Evolutionary conservation across 2,329 filamentous ascomycete species (phyloP).

Genomic region (Pyrenochaeta sp.): DNA sequence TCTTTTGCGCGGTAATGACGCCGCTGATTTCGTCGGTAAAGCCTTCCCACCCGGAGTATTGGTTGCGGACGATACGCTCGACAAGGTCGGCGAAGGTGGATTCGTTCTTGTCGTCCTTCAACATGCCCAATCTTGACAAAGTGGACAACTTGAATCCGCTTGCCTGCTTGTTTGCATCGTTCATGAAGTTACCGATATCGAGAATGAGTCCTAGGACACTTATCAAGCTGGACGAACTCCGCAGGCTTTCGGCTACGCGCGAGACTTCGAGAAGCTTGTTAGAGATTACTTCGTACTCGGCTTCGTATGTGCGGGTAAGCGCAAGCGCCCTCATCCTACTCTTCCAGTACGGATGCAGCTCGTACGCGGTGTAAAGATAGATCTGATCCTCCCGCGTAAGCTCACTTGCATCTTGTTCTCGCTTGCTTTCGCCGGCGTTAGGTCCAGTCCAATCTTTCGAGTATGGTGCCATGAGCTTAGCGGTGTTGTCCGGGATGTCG

Average conservation of each 20-base stretch:
- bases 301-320: conserved; percentile 82
- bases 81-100: conserved; percentile 95
- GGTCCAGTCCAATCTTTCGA: conserved; percentile 96
- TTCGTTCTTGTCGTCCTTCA: conserved; percentile 99
- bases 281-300: conserved; percentile 91
- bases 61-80: conserved; percentile 93
- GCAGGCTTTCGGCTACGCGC: conserved; percentile 83
- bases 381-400: conserved; percentile 96
- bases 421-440: conserved; percentile 76
- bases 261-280: conserved; percentile 87
- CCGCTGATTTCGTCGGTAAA: conserved; percentile 86
- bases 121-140: conserved; percentile 90
- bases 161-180: conserved; percentile 98
- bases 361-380: conserved; percentile 90
- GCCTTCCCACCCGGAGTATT: conserved; percentile 94
- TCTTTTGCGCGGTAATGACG: conserved; percentile 82
- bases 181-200: conserved; percentile 99
- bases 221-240: conserved; percentile 92
- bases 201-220: conserved; percentile 95
- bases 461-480: conserved; percentile 93
- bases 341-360: conserved; percentile 98
- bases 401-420: conserved; percentile 87
- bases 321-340: conserved; percentile 91
- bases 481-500: conserved; percentile 87
- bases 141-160: conserved; percentile 98